Evolutionary conservation across 805 yeast genomes (phyloP).

Genomic region (Brettanomyces bruxellensis): DNA sequence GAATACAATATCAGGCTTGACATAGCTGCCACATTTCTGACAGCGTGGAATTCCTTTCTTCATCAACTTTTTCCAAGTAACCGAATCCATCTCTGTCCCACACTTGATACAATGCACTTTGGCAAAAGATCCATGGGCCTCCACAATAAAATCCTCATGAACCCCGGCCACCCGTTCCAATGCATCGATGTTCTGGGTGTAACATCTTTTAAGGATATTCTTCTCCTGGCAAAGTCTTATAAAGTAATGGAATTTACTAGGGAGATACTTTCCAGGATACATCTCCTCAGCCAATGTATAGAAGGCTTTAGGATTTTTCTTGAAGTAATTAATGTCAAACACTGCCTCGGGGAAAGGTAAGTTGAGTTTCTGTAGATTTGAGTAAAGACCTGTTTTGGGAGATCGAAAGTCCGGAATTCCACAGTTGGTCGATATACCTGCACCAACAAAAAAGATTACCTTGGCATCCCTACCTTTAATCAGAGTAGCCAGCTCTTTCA

Average conservation of each 20-base stretch:
- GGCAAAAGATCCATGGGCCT: slow-evolving; percentile 95
- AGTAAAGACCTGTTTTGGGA: slow-evolving; percentile 82
- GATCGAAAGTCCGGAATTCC: slow-evolving; percentile 96
- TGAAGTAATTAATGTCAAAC: slow-evolving; percentile 78
- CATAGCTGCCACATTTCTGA: slow-evolving; percentile 56
- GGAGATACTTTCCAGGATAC: slow-evolving; percentile 80
- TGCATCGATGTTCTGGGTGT: slow-evolving; percentile 91
- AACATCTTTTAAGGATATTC: slow-evolving; percentile 54
- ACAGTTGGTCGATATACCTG: slow-evolving; percentile 88
- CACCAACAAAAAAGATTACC: slow-evolving; percentile 73
- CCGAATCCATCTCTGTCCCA: slow-evolving; percentile 39
- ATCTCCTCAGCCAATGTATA: slow-evolving; percentile 76
- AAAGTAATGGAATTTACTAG: slow-evolving; percentile 74
- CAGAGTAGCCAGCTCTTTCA: slow-evolving; percentile 15
- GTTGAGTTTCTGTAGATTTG: slow-evolving; percentile 63
- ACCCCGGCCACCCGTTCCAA: slow-evolving; percentile 83
- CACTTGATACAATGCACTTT: slow-evolving; percentile 78
- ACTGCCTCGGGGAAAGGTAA: slow-evolving; percentile 95
- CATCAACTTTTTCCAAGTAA: slow-evolving; percentile 31
- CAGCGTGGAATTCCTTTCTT: slow-evolving; percentile 44
- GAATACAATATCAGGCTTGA: slow-evolving; percentile 91
- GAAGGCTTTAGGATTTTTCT: slow-evolving; percentile 72
- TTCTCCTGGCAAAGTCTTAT: slow-evolving; percentile 61
- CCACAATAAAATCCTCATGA: slow-evolving; percentile 53
- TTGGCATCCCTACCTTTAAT: slow-evolving; percentile 23